Conservation (phyloP, 2,329 filamentous ascomycete species). For the Tolypocladium amazonense region DNA sequence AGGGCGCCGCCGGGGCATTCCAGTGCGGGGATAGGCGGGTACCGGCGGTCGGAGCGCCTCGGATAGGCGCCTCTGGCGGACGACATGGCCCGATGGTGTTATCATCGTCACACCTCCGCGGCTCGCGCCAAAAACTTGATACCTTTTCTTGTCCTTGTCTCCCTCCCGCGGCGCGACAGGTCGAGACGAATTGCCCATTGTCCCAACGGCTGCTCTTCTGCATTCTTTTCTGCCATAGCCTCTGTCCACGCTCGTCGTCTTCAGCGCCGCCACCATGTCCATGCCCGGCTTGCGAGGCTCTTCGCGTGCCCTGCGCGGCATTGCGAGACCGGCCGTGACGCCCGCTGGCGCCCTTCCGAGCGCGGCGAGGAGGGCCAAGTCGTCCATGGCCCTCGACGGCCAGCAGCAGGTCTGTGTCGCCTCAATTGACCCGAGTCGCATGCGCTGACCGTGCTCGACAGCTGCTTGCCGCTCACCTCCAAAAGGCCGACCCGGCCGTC, state of each 20-base stretch:
- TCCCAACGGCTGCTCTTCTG: background rate
- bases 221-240: background rate
- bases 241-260: background rate
- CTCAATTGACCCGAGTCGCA: constrained; percentile 4
- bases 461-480: constrained; percentile 70
- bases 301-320: constrained; percentile 33
- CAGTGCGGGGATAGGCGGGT: constrained; percentile 7
- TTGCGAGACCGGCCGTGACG: constrained; percentile 19
- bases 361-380: constrained; percentile 27
- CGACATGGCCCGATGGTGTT: background rate
- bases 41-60: constrained; percentile 12
- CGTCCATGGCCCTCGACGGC: constrained; percentile 38
- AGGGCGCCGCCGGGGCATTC: background rate
- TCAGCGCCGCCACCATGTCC: constrained; percentile 28
- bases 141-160: background rate
- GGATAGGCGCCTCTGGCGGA: constrained; percentile 1
- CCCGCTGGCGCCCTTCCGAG: constrained; percentile 9
- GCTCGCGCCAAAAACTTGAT: background rate
- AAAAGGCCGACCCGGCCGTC: constrained; percentile 77
- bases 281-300: constrained; percentile 35
- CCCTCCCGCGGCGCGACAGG: background rate
- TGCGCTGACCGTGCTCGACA: constrained; percentile 25
- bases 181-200: background rate
- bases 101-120: background rate
- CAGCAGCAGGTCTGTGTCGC: constrained; percentile 44